phyloP scores from a whole-genome alignment of 805 yeast species.

The Huiozyma sinensis region DNA sequence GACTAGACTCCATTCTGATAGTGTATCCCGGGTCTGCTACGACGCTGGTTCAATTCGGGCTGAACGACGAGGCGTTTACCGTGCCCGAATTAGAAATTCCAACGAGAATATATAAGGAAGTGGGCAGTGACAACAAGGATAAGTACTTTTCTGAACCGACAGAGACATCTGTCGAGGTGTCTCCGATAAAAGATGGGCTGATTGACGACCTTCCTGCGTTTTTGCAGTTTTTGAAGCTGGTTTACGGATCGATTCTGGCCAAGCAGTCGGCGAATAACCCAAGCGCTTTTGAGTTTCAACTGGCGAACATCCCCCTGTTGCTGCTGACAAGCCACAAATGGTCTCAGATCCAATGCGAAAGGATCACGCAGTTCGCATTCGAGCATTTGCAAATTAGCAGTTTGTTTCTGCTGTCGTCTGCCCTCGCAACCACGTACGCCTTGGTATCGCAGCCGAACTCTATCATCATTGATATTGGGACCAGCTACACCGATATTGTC shows the following conservation, averaged over 20 bases:
- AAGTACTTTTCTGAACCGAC: conserved; percentile 23
- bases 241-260: conserved; percentile 37
- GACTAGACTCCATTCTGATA: conserved; percentile 32
- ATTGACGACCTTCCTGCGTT: conserved; percentile 64
- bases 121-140: conserved; percentile 15
- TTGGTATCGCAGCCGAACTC: conserved; percentile 55
- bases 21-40: conserved; percentile 70
- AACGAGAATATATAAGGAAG: conserved; percentile 53
- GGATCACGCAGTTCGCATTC: conserved; percentile 61
- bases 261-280: neutral
- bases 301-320: conserved; percentile 53
- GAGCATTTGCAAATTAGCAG: conserved; percentile 66
- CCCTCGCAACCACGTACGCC: conserved; percentile 66
- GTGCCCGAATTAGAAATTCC: conserved; percentile 73
- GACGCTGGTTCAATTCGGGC: conserved; percentile 72
- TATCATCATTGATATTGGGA: conserved; percentile 73
- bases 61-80: conserved; percentile 47
- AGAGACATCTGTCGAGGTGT: conserved; percentile 30
- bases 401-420: conserved; percentile 54
- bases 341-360: conserved; percentile 59
- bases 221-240: conserved; percentile 41
- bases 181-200: conserved; percentile 55
- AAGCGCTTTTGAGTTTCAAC: conserved; percentile 3
- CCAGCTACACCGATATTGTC: conserved; percentile 59
- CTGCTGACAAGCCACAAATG: conserved; percentile 58